phyloP scores from a whole-genome alignment of 2,329 filamentous ascomycete genomes.

The Westerdykella sp. region DNA sequence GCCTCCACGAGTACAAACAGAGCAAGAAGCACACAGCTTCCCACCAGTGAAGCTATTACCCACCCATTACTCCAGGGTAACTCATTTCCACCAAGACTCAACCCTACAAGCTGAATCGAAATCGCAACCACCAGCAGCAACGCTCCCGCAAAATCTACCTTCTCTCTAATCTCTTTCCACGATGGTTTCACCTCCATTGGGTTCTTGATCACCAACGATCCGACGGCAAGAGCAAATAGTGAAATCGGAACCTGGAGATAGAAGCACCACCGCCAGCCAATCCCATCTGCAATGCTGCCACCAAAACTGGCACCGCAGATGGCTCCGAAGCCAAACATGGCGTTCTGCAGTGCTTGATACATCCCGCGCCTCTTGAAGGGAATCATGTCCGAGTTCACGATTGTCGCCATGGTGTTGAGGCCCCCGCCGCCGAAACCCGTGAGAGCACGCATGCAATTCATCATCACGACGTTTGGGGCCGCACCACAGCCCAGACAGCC shows the following conservation, averaged over 20 bases:
- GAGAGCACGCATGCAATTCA: constrained; percentile 44
- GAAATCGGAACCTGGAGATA: constrained; percentile 57
- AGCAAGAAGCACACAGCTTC: constrained; percentile 34
- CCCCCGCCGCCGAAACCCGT: constrained; percentile 50
- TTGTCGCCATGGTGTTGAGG: constrained; percentile 41
- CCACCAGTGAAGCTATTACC: constrained; percentile 37
- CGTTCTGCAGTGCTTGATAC: constrained; percentile 52
- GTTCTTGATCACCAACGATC: constrained; percentile 49
- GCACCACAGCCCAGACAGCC: constrained; percentile 49
- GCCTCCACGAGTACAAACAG: constrained; percentile 39
- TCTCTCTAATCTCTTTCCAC: constrained; percentile 40
- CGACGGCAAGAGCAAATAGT: constrained; percentile 48
- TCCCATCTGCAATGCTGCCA: constrained; percentile 39
- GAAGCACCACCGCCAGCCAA: constrained; percentile 50
- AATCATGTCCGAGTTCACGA: constrained; percentile 49
- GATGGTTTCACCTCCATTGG: constrained; percentile 34
- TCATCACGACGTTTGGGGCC: constrained; percentile 46
- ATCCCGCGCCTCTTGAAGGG: constrained; percentile 43
- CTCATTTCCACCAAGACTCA: constrained; percentile 44
- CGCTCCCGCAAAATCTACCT: constrained; percentile 55
- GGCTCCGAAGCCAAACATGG: constrained; percentile 55
- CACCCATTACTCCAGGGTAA: constrained; percentile 40
- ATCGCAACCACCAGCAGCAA: constrained; percentile 53
- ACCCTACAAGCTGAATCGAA: constrained; percentile 47
- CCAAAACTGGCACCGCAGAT: constrained; percentile 49